Base-by-base conservation (phyloP, 2,329 filamentous ascomycete genomes). In the Rhexocercosporidium sp. region DNA sequence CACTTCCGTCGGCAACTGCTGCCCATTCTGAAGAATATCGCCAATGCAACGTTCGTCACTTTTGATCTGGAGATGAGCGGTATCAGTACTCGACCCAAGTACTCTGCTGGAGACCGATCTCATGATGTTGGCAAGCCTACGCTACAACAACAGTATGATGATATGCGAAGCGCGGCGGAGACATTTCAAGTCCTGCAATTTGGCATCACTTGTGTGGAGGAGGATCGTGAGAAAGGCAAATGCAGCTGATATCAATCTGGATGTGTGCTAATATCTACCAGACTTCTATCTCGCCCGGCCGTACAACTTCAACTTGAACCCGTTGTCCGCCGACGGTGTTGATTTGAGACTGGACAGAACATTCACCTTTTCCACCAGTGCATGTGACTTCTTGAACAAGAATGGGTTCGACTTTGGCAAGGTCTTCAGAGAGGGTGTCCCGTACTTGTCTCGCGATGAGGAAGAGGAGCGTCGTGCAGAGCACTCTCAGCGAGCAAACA, bases 51-150 rank as follows among this genome's bases (percentile, higher is more conserved):
- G 67, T 91, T 90, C 72, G 85, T 92, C 14, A 81, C 88, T 3
- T 81, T 92, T 66, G 89, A 92, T 74, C 81, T 91, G 14, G 89
- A 92, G 76, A 84, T 91, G 54, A 90, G 88, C 16, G 89, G 89
- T 1, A 88, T 92, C 2, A 77, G 77, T 14, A 82, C 82, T 27
- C 78, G 79, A 53, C 72, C 74, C 16, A 75, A 74, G 65, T 71
- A 74, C 65, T 69, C 67, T 18, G 34, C 69, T 1, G 73, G 72
- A 62, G 75, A 71, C 59, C 77, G 76, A 44, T 74, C 70, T 37
- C 71, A 75, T 14, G 77, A 79, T 34, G 73, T 75, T 44, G 80
- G 81, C 41, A 82, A 82, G 66, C 82, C 82, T 37, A 83, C 83
- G 3, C 78, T 91, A 1, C 85, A 91, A 71, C 79, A 88, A 51